Percentiles rank a stretch among this genome's conserved stretches.
Conservation (phyloP, 176 grass and related monocot species). For the Phoenix dactylifera region DNA sequence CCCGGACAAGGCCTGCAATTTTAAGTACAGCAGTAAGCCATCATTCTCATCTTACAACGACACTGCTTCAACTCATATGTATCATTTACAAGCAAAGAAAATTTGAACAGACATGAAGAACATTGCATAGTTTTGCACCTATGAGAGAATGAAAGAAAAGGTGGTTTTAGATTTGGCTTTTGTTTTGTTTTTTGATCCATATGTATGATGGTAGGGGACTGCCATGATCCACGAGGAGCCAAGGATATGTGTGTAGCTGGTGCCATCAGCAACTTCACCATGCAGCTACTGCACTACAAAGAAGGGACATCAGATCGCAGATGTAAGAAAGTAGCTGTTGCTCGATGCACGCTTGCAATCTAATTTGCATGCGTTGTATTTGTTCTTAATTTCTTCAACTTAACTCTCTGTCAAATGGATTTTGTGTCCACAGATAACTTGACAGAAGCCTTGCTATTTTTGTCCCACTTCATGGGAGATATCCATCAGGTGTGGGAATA, state of each 20-base stretch:
- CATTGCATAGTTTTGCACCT: too few species aligned
- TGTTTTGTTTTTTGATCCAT: background rate
- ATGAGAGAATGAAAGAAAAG: too few species aligned
- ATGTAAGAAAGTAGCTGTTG: constrained; percentile 29
- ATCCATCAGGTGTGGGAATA: constrained; percentile 49
- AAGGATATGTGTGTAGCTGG: constrained; percentile 74
- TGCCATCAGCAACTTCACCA: constrained; percentile 73
- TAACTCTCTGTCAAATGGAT: background rate
- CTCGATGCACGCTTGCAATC: too few species aligned
- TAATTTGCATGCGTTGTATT: background rate
- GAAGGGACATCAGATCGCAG: constrained; percentile 55
- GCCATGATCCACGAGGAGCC: constrained; percentile 42
- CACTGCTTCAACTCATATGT: too few species aligned
- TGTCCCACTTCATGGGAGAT: constrained; percentile 92
- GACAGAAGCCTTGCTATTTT: constrained; percentile 73
- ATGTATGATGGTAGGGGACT: constrained; percentile 45
- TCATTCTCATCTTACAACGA: background rate
- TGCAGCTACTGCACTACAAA: constrained; percentile 73
- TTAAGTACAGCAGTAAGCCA: constrained; percentile 54
- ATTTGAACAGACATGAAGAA: too few species aligned
- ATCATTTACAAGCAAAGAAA: background rate
- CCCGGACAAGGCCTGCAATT: constrained; percentile 71
- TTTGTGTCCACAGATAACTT: constrained; percentile 50
- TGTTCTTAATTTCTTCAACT: background rate
- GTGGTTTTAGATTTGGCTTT: too few species aligned